phyloP scores from a whole-genome alignment of 2,329 filamentous ascomycete genomes.

The Myriosclerotinia scirpicola region DNA sequence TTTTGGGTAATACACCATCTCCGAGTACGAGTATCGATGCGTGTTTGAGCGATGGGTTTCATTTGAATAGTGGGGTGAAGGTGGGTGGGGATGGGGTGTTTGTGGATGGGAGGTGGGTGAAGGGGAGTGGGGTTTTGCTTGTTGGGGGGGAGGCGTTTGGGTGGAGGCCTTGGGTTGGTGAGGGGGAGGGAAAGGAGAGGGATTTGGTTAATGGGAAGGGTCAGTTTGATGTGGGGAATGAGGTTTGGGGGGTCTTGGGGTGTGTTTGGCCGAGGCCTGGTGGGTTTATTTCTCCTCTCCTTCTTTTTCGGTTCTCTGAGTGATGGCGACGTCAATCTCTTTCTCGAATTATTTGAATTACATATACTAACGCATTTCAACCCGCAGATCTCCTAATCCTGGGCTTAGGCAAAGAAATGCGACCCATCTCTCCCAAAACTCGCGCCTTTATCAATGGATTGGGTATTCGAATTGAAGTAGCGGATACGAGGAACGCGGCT shows the following conservation, averaged over 20 bases:
- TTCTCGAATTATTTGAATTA: neutral
- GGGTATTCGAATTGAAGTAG: constrained; percentile 81
- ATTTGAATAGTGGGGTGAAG: constrained; percentile 72
- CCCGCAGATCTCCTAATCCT: constrained; percentile 77
- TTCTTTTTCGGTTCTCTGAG: neutral
- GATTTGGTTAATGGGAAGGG: constrained; percentile 70
- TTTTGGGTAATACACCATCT: constrained; percentile 71
- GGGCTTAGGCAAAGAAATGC: constrained; percentile 75
- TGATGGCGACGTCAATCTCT: neutral
- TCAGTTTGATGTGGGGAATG: constrained; percentile 73
- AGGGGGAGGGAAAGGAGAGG: constrained; percentile 40
- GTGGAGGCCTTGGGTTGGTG: constrained; percentile 77
- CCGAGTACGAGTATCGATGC: constrained; percentile 83
- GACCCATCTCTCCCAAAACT: constrained; percentile 74
- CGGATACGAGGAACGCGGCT: constrained; percentile 91
- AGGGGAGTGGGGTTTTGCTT: constrained; percentile 72
- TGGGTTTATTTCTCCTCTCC: constrained; percentile 46
- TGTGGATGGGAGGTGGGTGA: constrained; percentile 39
- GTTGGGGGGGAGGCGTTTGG: constrained; percentile 83
- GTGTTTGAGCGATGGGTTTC: constrained; percentile 80
- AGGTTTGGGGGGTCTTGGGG: constrained; percentile 73
- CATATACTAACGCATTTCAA: neutral
- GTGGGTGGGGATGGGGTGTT: constrained; percentile 49
- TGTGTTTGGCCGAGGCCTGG: constrained; percentile 86
- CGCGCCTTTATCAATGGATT: constrained; percentile 70